Evolutionary conservation across 129 eudicot genomes (phyloP).

Genomic region (Centella asiatica): DNA sequence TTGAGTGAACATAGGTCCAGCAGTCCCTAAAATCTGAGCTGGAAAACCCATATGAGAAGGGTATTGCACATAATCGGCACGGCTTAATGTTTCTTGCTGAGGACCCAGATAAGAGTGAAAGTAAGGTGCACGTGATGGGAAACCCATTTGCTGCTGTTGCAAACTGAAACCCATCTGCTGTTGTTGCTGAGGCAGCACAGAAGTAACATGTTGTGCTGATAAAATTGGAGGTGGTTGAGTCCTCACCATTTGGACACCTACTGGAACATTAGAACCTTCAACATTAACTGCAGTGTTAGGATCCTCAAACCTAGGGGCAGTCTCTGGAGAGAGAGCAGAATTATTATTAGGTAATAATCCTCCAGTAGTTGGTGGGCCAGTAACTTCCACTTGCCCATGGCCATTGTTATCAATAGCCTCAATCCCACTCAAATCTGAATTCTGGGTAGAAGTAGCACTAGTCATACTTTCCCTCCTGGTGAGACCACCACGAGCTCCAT

Average conservation of each 20-base stretch:
- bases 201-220: conserved; percentile 28
- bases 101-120: conserved; percentile 51
- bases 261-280: conserved; percentile 26
- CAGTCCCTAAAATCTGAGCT: conserved; percentile 38
- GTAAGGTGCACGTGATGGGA: conserved; percentile 37
- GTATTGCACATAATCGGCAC: conserved; percentile 45
- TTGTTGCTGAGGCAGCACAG: conserved; percentile 27
- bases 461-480: conserved; percentile 55
- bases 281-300: conserved; percentile 13
- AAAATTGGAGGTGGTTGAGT: conserved; percentile 27
- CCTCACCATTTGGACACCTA: conserved; percentile 26
- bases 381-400: conserved; percentile 48
- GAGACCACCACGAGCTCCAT: conserved; percentile 30
- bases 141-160: conserved; percentile 36
- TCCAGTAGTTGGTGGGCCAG: conserved; percentile 28
- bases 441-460: conserved; percentile 61
- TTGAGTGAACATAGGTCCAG: conserved; percentile 45
- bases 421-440: conserved; percentile 56
- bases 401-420: conserved; percentile 42
- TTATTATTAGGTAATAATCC: conserved; percentile 36
- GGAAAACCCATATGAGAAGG: conserved; percentile 60
- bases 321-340: conserved; percentile 14
- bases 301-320: conserved; percentile 23
- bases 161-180: conserved; percentile 33
- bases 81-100: conserved; percentile 47